phyloP scores from a whole-genome alignment of 805 yeast genomes.

The Suhomyces kilbournensis region DNA sequence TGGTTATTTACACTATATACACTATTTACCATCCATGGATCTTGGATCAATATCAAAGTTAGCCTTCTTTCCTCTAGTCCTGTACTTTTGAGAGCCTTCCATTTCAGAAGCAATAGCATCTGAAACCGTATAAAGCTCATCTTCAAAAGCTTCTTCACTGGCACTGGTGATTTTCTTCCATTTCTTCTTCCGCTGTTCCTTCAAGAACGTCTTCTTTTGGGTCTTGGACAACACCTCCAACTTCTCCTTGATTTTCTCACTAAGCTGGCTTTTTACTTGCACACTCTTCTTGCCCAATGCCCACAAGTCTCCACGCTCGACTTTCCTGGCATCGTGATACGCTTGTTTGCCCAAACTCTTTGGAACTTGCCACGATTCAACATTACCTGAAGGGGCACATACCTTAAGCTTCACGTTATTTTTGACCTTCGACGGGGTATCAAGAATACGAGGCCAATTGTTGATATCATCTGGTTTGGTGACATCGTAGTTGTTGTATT shows the following conservation, averaged over 20 bases:
- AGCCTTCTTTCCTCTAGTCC: conserved; percentile 28
- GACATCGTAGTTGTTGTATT: conserved; percentile 21
- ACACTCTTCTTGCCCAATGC: conserved; percentile 43
- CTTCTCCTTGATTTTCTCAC: conserved; percentile 30
- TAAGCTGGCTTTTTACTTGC: conserved; percentile 27
- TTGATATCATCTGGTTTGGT: conserved; percentile 23
- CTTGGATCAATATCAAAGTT: conserved; percentile 21
- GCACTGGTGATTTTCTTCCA: conserved; percentile 31
- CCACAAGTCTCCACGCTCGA: conserved; percentile 86
- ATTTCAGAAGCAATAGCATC: conserved; percentile 29
- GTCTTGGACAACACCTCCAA: conserved; percentile 35
- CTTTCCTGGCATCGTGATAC: conserved; percentile 89
- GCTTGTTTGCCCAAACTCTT: conserved; percentile 68
- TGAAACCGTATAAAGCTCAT: conserved; percentile 24
- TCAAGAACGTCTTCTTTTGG: conserved; percentile 37
- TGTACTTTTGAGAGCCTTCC: conserved; percentile 33
- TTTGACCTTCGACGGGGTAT: conserved; percentile 70
- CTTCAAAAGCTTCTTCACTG: conserved; percentile 24
- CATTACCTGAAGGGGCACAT: conserved; percentile 73
- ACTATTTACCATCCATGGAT: conserved; percentile 7
- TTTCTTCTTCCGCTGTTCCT: conserved; percentile 32
- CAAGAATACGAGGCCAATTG: conserved; percentile 72
- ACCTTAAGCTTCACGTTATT: conserved; percentile 79
- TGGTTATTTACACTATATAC: background rate
- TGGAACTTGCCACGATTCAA: conserved; percentile 87